Evolutionary conservation across 768 basidiomycete species (phyloP).

Genomic region (Suillus placidus): DNA sequence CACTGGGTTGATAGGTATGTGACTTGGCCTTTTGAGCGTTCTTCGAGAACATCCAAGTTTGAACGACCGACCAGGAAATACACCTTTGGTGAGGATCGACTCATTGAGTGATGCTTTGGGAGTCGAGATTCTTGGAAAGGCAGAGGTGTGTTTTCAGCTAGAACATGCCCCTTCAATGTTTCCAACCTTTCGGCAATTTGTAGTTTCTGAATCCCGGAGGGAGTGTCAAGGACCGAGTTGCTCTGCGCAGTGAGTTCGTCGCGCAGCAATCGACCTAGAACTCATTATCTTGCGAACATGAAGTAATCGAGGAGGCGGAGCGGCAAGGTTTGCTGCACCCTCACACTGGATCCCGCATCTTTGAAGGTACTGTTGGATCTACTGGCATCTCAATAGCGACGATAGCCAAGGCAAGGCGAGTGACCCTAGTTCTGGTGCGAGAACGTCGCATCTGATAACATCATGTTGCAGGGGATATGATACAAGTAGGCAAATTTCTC

Average conservation of each 20-base stretch:
- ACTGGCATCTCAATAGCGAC: conserved; percentile 97
- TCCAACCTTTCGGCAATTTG: background rate
- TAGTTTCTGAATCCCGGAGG: conserved; percentile 97
- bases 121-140: conserved; percentile 94
- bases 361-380: conserved; percentile 96
- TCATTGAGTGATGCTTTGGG: conserved; percentile 90
- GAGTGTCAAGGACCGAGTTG: conserved; percentile 98
- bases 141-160: conserved; percentile 60
- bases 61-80: conserved; percentile 71
- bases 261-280: background rate
- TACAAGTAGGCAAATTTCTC: conserved; percentile 54
- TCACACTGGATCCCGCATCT: conserved; percentile 87
- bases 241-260: conserved; percentile 71
- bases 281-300: background rate
- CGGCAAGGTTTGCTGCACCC: conserved; percentile 79
- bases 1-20: conserved; percentile 80
- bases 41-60: background rate
- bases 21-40: background rate
- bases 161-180: background rate
- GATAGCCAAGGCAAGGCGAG: conserved; percentile 83
- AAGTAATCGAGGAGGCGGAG: conserved; percentile 96
- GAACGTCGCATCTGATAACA: background rate
- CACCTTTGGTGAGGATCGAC: conserved; percentile 88
- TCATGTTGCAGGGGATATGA: conserved; percentile 73
- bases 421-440: background rate